Evolutionary conservation across 305 asterid genomes (phyloP), one percentile per base, ranked within the genome.

Genomic region (Stenogyne calaminthoides): DNA sequence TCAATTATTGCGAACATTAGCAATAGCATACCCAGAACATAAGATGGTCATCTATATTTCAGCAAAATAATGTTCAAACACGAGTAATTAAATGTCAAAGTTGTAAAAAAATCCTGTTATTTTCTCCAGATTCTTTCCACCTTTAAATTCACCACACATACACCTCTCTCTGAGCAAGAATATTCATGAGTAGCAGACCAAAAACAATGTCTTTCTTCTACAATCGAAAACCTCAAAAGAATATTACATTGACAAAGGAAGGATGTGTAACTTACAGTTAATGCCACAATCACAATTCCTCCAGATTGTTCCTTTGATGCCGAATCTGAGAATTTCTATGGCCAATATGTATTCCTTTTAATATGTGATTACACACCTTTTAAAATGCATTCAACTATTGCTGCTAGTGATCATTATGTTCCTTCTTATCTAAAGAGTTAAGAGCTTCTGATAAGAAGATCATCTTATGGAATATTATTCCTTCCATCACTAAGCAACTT

Each of bases 391-490:
- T 74, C 77, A 69, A 73, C 66, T 20, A 57, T 42, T 61, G 46
- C 72, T 76, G 84, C 72, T 52, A 25, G 59, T 69, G 58, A 56
- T 55, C 57, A 64, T 60, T 69, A 22, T 76, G 87, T 85, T 76
- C 83, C 57, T 70, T 76, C 74, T 73, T 44, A 81, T 76, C 84
- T 73, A 40, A 81, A 72, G n/a, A n/a, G n/a, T n/a, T n/a, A n/a
- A n/a, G 71, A 15, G 54, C 58, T 68, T 64, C 46, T 66, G 82
- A 85, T 80, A 63, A 62, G 86, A 69, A 76, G 78, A 72, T 63
- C 88, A 77, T 70, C 80, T 79, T 67, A 79, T 75, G 79, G 75
- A 22, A 16, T 62, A 64, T 59, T 64, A 81, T 85, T 80, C 90
- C 76, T 74, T 83, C 59, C 65, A 81, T 85, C 86, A 79, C 57